Percentiles rank a stretch among this genome's conserved stretches.
These are phyloP conservation scores for Carex littledalei DNA, from an alignment of 176 grass and related monocot genomes.

Conservation along the genomic window DNA sequence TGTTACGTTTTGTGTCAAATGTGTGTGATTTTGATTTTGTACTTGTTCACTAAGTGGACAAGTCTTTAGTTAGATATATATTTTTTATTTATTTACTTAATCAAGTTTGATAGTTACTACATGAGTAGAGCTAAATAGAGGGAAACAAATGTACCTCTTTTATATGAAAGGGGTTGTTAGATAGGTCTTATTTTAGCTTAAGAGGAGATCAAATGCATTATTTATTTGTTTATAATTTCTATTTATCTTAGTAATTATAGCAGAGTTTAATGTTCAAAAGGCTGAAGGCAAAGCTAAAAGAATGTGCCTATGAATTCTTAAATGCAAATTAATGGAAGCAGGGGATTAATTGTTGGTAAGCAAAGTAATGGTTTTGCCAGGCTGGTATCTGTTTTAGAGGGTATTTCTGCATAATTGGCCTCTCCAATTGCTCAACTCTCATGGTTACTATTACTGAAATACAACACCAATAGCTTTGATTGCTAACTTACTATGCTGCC, in stretches of 20 bases:
- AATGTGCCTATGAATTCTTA: neutral
- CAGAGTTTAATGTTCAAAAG: neutral
- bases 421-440: neutral
- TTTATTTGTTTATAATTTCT: neutral
- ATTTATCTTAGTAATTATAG: neutral
- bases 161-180: neutral
- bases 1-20: neutral
- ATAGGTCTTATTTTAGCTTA: neutral
- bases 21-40: constrained; percentile 12
- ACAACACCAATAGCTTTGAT: neutral
- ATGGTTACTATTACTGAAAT: neutral
- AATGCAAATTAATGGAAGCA: neutral
- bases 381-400: neutral
- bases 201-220: neutral
- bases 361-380: neutral
- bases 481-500: neutral
- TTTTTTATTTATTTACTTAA: neutral
- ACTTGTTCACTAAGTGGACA: neutral
- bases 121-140: neutral
- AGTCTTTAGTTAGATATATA: neutral
- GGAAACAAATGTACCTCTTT: neutral
- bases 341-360: neutral
- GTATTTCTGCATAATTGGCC: neutral
- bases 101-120: neutral
- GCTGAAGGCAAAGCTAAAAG: neutral